Evolutionary conservation across 2,329 filamentous ascomycete genomes (phyloP), one percentile per base, ranked within the genome.

Genomic region (Penicillium sp.): DNA sequence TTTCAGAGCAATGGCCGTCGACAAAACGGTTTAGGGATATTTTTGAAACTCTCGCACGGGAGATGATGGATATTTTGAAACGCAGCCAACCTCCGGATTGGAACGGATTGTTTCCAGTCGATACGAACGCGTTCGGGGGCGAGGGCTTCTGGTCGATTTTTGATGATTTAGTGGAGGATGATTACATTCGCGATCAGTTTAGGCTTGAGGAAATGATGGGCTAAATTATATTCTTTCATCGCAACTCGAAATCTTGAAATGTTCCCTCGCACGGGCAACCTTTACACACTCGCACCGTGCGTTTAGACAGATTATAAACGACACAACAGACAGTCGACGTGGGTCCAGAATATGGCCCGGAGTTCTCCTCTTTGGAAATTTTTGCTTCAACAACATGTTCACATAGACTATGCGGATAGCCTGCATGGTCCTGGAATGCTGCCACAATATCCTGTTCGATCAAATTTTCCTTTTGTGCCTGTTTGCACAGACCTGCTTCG

Each of bases 141-240:
- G 42, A 45, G 25, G n/a, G 43, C 9, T 46, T 46, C 29, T 46
- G 43, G 43, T 46, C 43, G n/a, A 46, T 19, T 19, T 46, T 46
- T 46, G 43, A 46, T 19, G 43, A 46, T 19, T 31, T 46, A 8
- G 43, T 46, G 2, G 42, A 46, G 19, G 43, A 46, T n/a, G 43
- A 46, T 46, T 46, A 46, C n/a, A 46, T 46, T 31, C 43, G 43
- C 10, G 43, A 46, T 29, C 43, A 46, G 43, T 46, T 46, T 19
- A 31, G 43, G n/a, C n/a, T 46, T 46, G 43, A 46, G 43, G 25
- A 31, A 29, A 46, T 31, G 25, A 46, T 46, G 43, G n/a, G 17
- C 8, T 46, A 46, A 46, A 19, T 19, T 7, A 31, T 19, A 46
- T 31, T 29, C 10, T 29, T 29, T 46, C 25, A 46, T 31, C 25